Evolutionary conservation across 164 flowering plant species (phyloP), one percentile per base, ranked within the genome.

Genomic region (Berberis thunbergii): DNA sequence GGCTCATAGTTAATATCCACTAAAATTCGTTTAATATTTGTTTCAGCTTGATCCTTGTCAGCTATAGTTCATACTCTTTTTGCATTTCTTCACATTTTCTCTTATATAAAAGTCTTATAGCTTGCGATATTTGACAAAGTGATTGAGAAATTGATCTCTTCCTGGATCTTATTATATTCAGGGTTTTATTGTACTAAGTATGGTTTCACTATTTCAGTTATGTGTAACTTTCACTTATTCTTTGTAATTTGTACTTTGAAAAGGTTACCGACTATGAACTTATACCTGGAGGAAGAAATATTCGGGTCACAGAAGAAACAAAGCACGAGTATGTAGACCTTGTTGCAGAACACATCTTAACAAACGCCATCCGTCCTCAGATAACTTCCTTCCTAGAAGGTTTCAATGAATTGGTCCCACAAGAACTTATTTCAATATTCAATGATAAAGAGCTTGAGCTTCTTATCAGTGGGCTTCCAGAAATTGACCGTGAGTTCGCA

Each of bases 381-480:
- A 93, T 89, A 53, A 88, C 77, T 73, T 77, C 91, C 6, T 93
- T 93, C 71, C 70, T 93, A 3, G 97, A 89, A 64, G 98, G 98
- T 45, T 93, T 93, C 74, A 82, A 74, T 61, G 98, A 93, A 73
- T 75, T 93, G 74, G 81, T 93, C 1, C 92, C 92, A 0, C 67
- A 84, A 45, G 93, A 92, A 46, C 90, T 92, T 62, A 85, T 92
- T 64, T 89, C 98, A 9, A 82, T 92, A 55, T 92, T 92, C 59
- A 92, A 92, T 64, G 98, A 89, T 73, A 92, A 88, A 68, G 98
- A 92, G 82, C 94, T 93, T 53, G 98, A 93, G 78, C 82, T 93
- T 43, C 83, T 93, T 40, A 93, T 93, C 57, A 93, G 97, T 72
- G 98, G 98, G 43, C 96, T 93, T 75, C 98, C 98, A 54, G 98